Evolutionary conservation across 805 yeast genomes (phyloP).

Genomic region (Starmerella vitae): DNA sequence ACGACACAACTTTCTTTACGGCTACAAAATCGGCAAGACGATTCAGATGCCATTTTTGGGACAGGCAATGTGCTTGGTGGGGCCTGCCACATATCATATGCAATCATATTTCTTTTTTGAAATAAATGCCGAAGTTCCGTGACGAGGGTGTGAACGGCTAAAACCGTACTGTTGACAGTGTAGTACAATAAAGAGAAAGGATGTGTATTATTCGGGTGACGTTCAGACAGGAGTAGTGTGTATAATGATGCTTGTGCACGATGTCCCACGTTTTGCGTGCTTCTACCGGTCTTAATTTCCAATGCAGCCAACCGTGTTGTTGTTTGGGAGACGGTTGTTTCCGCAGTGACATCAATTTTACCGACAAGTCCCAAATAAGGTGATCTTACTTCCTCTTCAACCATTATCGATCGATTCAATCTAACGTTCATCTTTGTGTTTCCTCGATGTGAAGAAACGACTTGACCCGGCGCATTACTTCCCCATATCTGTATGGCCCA

Average conservation of each 20-base stretch:
- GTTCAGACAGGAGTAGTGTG: conserved; percentile 61
- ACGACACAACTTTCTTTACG: conserved; percentile 21
- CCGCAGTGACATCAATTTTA: conserved; percentile 73
- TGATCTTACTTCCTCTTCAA: conserved; percentile 87
- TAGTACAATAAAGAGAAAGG: conserved; percentile 58
- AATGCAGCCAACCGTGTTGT: conserved; percentile 48
- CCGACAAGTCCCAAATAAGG: conserved; percentile 85
- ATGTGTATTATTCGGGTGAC: conserved; percentile 54
- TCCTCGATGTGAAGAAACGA: conserved; percentile 7
- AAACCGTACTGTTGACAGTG: conserved; percentile 45
- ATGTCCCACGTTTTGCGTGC: conserved; percentile 45
- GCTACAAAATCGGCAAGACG: conserved; percentile 23
- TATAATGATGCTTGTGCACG: conserved; percentile 79
- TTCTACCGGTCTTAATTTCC: conserved; percentile 77
- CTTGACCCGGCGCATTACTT: conserved; percentile 29
- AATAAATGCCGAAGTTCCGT: conserved; percentile 55
- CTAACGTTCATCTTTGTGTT: conserved; percentile 34
- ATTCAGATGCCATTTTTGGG: conserved; percentile 25
- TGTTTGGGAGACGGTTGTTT: conserved; percentile 33
- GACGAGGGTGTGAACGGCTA: conserved; percentile 39
- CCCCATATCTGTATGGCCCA: conserved; percentile 25
- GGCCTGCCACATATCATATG: conserved; percentile 36
- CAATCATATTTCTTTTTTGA: conserved; percentile 57
- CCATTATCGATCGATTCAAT: conserved; percentile 35
- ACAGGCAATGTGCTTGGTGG: conserved; percentile 10